phyloP scores from a whole-genome alignment of 495 filamentous ascomycete species.

The Penicillium parvum region DNA sequence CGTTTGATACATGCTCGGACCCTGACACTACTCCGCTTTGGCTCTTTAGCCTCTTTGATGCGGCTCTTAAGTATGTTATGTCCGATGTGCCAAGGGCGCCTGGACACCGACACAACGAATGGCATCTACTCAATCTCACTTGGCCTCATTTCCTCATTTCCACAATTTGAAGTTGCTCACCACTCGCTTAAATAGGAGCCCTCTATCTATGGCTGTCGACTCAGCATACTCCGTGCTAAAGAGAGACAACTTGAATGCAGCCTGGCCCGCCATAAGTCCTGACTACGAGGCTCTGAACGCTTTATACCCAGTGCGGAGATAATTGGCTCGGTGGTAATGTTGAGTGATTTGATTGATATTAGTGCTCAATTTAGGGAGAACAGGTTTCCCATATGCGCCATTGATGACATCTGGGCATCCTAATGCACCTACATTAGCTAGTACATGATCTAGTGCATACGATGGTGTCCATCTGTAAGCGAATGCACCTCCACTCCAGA shows the following conservation, averaged over 20 bases:
- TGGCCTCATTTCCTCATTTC: background rate
- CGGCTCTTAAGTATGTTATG: conserved; percentile 19
- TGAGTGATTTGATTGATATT: too few species aligned
- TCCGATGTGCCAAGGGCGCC: conserved; percentile 9
- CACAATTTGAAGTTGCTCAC: background rate
- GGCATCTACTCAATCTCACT: background rate
- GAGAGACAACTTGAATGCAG: too few species aligned
- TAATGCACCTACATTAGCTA: conserved; percentile 1
- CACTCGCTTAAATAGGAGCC: too few species aligned
- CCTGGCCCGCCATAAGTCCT: too few species aligned
- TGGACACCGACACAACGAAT: too few species aligned
- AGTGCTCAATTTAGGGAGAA: background rate
- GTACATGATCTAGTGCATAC: background rate
- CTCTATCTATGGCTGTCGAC: too few species aligned
- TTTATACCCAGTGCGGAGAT: too few species aligned
- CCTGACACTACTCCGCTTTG: conserved; percentile 1
- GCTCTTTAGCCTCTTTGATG: conserved; percentile 14
- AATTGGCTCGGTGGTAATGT: too few species aligned
- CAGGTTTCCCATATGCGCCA: background rate
- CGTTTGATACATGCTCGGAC: conserved; percentile 3
- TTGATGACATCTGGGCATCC: background rate
- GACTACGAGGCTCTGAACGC: too few species aligned
- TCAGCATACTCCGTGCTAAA: too few species aligned
- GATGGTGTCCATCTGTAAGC: background rate
- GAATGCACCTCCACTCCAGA: conserved; percentile 2